Evolutionary conservation across 768 basidiomycete species (phyloP), one percentile per base, ranked within the genome.

Genomic region (Termitomyces sp.): DNA sequence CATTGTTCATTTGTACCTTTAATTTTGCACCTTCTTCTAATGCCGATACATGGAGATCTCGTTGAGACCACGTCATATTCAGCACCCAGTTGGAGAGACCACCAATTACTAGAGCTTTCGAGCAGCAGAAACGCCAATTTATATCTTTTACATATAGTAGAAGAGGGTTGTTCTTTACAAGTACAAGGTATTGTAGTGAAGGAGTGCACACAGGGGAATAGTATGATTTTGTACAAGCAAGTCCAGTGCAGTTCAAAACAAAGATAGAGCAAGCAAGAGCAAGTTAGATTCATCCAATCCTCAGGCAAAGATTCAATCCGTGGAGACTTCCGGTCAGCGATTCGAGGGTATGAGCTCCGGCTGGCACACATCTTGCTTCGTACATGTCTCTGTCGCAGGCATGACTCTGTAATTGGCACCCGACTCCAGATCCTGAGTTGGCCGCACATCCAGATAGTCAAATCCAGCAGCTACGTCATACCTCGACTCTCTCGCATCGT

Each of bases 1-100:
- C 39, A 58, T 7, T 28, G 28, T 28, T 5, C 8, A 28, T 28
- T 52, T 66, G 56, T 64, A 63, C 44, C 54, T 43, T 56, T 61
- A 56, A 11, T 48, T 50, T 58, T 32, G 37, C 51, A 56, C 32
- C 17, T 23, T 12, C 21, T 30, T 14, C n/a, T 16, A 32, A 30
- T 25, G 43, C 27, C 43, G 25, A 14, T 25, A 27, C 43, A 27
- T n/a, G 16, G 17, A 17, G 4, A 45, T 45, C 27, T 45, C 44
- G 17, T n/a, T 21, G 25, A 14, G 12, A 9, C 7, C 25, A 17
- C 25, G 25, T 27, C 8, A 19, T 17, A 9, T 25, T 2, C 5
- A 12, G 42, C 42, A 25, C 21, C 42, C 42, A 9, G 11, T 25
- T 43, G 21, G 10, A 21, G 21, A 25, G 21, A 30, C 30, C 30